These are phyloP conservation scores for Hibiscus mutabilis DNA, from an alignment of 345 rosid genomes.

Conservation along the genomic window DNA sequence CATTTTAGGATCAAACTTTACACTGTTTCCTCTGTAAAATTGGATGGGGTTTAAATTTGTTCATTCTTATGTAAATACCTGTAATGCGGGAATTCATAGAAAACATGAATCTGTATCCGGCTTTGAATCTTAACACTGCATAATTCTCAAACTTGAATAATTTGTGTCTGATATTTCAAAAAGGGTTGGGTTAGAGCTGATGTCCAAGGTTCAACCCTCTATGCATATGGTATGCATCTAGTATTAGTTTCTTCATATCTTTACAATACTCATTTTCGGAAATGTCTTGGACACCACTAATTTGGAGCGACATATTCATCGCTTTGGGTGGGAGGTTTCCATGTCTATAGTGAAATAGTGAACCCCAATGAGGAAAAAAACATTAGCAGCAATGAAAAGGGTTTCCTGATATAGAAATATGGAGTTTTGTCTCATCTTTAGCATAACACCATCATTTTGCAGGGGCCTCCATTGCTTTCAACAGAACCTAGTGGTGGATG, in stretches of 20 bases:
- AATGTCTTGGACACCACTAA: background rate
- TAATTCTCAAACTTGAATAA: background rate
- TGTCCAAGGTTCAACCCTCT: background rate
- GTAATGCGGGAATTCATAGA: conserved; percentile 19
- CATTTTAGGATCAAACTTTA: conserved; percentile 24
- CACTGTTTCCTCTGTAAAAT: conserved; percentile 23
- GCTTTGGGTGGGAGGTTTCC: too few species aligned
- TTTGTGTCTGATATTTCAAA: background rate
- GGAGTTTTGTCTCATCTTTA: conserved; percentile 24
- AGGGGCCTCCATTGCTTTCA: background rate
- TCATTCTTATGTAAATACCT: conserved; percentile 50
- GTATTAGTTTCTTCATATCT: background rate
- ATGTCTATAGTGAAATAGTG: too few species aligned
- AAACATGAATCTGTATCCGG: background rate
- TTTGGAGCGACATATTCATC: too few species aligned
- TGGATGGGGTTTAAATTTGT: conserved; percentile 20
- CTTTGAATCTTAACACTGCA: background rate
- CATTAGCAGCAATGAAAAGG: background rate
- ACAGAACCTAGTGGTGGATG: conserved; percentile 32
- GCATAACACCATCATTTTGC: conserved; percentile 32
- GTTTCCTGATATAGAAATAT: conserved; percentile 28
- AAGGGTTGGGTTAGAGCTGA: background rate
- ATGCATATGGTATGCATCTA: background rate
- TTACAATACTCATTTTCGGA: background rate
- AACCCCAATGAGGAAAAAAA: background rate